Percentiles rank a stretch among this genome's conserved stretches.
Evolutionary conservation across 371 early-diverging fungal genomes (phyloP).

Genomic region (Saksenaea vasiformis): DNA sequence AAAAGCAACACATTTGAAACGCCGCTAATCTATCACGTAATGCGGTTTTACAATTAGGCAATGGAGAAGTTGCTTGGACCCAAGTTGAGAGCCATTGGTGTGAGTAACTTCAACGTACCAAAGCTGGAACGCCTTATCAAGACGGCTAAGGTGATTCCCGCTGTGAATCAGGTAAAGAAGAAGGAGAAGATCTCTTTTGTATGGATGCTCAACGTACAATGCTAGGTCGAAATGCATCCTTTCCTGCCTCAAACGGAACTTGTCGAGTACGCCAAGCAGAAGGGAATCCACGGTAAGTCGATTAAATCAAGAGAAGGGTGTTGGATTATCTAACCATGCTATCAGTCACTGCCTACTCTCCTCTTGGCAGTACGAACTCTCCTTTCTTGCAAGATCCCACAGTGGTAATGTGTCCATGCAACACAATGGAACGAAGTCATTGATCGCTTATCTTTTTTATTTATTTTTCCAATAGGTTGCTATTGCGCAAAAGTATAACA

Average conservation of each 20-base stretch:
- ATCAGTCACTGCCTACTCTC: conserved; percentile 84
- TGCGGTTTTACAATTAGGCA: conserved; percentile 23
- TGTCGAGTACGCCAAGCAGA: conserved; percentile 57
- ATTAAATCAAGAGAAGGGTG: background rate
- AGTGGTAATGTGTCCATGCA: conserved; percentile 22
- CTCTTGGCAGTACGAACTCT: conserved; percentile 68
- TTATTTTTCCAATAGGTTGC: conserved; percentile 37
- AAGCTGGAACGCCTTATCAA: conserved; percentile 53
- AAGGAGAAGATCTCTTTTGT: conserved; percentile 3
- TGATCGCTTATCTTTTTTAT: background rate
- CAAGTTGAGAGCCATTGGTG: conserved; percentile 64
- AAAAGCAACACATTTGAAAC: background rate
- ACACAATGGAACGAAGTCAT: too few relatives aligned
- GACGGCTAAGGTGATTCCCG: conserved; percentile 58
- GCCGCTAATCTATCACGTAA: conserved; percentile 3
- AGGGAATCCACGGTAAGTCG: conserved; percentile 27
- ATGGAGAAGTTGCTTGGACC: conserved; percentile 64
- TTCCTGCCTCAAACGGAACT: conserved; percentile 79
- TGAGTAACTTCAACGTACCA: conserved; percentile 58
- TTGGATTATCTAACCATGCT: conserved; percentile 27
- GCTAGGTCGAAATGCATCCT: conserved; percentile 84
- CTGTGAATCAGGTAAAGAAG: conserved; percentile 60
- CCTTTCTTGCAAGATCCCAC: conserved; percentile 41
- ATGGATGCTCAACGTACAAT: background rate
- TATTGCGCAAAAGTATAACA: conserved; percentile 68